phyloP scores from a whole-genome alignment of 176 grass and related monocot species.

The Cenchrus purpureus region DNA sequence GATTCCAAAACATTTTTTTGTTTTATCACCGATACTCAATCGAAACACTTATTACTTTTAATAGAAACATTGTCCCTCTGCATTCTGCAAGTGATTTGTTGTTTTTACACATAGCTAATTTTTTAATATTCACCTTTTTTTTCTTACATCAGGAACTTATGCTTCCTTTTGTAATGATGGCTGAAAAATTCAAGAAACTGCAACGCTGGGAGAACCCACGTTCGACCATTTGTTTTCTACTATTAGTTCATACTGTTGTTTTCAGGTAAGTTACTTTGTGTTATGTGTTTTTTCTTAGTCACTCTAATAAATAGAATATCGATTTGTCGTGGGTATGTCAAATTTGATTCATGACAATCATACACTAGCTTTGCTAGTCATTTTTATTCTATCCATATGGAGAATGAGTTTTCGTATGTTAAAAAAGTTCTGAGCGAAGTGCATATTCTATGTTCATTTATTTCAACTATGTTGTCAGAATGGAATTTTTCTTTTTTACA shows the following conservation, averaged over 20 bases:
- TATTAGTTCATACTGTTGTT: constrained; percentile 55
- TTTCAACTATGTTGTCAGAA: not conserved
- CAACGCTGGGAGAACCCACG: constrained; percentile 80
- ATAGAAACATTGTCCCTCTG: not conserved
- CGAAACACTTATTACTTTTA: not conserved
- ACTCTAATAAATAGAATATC: too few relatives aligned
- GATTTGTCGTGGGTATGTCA: too few relatives aligned
- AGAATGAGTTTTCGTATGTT: not conserved
- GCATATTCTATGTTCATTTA: constrained; percentile 18
- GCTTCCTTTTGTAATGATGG: constrained; percentile 80
- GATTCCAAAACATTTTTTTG: constrained; percentile 5
- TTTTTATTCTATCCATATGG: not conserved
- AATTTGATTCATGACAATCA: too few relatives aligned
- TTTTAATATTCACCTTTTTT: constrained; percentile 37
- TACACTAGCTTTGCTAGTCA: too few relatives aligned
- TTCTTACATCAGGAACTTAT: constrained; percentile 76
- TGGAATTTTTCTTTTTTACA: constrained; percentile 19
- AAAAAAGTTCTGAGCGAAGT: not conserved
- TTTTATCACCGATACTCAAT: not conserved
- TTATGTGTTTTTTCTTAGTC: too few relatives aligned
- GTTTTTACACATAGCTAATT: not conserved
- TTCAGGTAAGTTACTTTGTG: too few relatives aligned
- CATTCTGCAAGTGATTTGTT: not conserved
- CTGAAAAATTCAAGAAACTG: constrained; percentile 79
- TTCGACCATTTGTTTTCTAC: constrained; percentile 74